Conservation (phyloP, 176 grass and related monocot species). For the Poa pratensis region DNA sequence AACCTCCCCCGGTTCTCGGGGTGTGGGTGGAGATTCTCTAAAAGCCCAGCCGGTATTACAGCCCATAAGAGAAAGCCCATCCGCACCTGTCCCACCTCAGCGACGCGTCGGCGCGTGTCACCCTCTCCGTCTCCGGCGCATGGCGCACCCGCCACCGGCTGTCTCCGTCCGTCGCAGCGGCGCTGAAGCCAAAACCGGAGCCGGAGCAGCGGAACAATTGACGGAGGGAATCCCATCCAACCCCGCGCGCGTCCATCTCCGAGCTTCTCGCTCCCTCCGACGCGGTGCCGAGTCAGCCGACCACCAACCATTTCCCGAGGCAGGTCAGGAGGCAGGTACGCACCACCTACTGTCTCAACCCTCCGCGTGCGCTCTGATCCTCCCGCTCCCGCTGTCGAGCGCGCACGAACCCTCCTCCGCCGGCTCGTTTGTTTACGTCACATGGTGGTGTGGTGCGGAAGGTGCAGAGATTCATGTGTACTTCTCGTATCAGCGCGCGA, state of each 20-base stretch:
- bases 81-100: background rate
- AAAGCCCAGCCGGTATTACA: background rate
- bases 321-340: background rate
- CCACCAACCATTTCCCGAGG: background rate
- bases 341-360: background rate
- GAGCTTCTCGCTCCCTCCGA: background rate
- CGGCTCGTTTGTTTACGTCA: background rate
- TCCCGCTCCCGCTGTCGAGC: background rate
- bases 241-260: background rate
- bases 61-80: background rate
- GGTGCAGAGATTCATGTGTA: background rate
- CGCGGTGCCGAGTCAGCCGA: slow-evolving; percentile 9
- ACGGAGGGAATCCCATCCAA: background rate
- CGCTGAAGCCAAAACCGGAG: background rate
- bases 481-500: background rate
- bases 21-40: too few species aligned
- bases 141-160: too few species aligned
- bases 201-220: background rate
- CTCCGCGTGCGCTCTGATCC: background rate
- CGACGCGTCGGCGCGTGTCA: background rate
- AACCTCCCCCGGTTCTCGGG: too few species aligned
- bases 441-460: background rate
- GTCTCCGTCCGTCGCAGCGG: background rate
- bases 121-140: background rate
- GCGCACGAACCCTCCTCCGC: background rate